phyloP scores from a whole-genome alignment of 305 asterid species.

The Fraxinus platypoda region DNA sequence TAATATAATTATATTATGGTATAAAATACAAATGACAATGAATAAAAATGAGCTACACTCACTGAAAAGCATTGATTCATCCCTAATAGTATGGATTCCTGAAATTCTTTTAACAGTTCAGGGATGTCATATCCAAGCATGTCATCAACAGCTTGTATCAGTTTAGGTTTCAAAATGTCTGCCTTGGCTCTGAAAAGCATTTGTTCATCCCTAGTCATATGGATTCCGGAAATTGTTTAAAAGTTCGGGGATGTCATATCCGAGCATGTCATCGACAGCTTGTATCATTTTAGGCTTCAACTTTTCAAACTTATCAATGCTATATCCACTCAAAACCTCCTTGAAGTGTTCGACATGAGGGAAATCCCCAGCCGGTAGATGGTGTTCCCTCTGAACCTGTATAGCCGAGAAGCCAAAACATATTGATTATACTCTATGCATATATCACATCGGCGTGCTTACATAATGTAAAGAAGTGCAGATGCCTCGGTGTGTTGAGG shows the following conservation, averaged over 20 bases:
- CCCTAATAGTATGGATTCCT: conserved; percentile 79
- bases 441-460: background rate
- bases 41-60: background rate
- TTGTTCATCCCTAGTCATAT: conserved; percentile 44
- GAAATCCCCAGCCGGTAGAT: conserved; percentile 88
- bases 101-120: conserved; percentile 76
- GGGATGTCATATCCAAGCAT: conserved; percentile 97
- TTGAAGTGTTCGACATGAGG: conserved; percentile 76
- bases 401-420: conserved; percentile 18
- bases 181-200: background rate
- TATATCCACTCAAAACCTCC: conserved; percentile 67
- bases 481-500: background rate
- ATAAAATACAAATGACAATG: background rate
- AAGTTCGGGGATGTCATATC: conserved; percentile 86
- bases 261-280: conserved; percentile 89
- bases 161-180: conserved; percentile 56
- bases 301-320: conserved; percentile 79
- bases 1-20: background rate
- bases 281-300: conserved; percentile 85
- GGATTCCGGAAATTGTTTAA: conserved; percentile 90
- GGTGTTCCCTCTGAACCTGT: conserved; percentile 87
- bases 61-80: background rate
- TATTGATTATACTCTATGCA: background rate
- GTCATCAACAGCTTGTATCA: conserved; percentile 86
- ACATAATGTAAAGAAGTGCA: background rate